Evolutionary conservation across 345 rosid genomes (phyloP).

Genomic region (Rhodomyrtus tomentosa): DNA sequence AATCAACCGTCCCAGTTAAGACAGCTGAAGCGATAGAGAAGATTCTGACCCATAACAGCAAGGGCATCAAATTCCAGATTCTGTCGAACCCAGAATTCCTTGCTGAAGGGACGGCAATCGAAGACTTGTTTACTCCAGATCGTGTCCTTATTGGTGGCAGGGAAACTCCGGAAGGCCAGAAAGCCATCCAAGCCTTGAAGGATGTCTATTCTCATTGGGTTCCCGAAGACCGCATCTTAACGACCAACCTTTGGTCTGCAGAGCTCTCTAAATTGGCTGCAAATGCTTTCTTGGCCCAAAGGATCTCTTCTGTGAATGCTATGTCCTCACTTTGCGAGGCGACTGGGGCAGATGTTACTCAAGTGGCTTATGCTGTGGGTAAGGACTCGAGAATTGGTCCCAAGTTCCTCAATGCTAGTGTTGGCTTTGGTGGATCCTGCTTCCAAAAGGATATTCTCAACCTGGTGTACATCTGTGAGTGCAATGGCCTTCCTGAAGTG

Average conservation of each 20-base stretch:
- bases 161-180: constrained; percentile 84
- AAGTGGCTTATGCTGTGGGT: constrained; percentile 77
- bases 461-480: constrained; percentile 87
- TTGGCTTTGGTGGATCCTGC: constrained; percentile 91
- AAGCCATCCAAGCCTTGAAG: constrained; percentile 70
- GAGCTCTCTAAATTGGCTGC: constrained; percentile 97
- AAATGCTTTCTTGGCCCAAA: constrained; percentile 87
- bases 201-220: constrained; percentile 82
- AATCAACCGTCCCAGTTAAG: constrained; percentile 93
- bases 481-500: constrained; percentile 91
- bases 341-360: constrained; percentile 74
- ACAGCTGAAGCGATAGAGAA: constrained; percentile 94
- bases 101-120: constrained; percentile 89
- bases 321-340: constrained; percentile 95
- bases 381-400: constrained; percentile 79
- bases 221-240: constrained; percentile 61
- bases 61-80: constrained; percentile 89
- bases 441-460: constrained; percentile 89
- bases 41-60: constrained; percentile 88
- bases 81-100: constrained; percentile 95
- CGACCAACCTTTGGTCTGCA: constrained; percentile 94
- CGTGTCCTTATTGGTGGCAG: constrained; percentile 91
- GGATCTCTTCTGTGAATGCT: constrained; percentile 88
- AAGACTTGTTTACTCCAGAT: constrained; percentile 65
- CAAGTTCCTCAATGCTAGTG: constrained; percentile 85